Percentiles rank a stretch among this genome's conserved stretches.
phyloP scores from a whole-genome alignment of 140 eudicot species.

The Cichorium intybus region DNA sequence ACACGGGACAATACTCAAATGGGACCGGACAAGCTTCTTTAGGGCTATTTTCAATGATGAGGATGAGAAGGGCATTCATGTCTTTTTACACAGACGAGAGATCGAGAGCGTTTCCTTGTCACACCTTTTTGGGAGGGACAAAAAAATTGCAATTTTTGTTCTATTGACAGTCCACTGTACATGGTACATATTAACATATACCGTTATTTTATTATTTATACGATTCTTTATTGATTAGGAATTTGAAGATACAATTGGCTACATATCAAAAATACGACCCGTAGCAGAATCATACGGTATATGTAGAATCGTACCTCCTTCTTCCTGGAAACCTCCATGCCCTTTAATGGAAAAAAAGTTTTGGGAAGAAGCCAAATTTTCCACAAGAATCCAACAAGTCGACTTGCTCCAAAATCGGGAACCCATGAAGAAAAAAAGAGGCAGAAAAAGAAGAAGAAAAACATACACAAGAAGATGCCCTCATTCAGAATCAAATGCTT shows the following conservation, averaged over 20 bases:
- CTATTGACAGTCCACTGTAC: not conserved
- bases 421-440: slow-evolving; percentile 62
- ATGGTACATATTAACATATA: too few species aligned
- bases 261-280: slow-evolving; percentile 59
- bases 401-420: slow-evolving; percentile 79
- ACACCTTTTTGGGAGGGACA: too few species aligned
- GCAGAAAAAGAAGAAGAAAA: slow-evolving; percentile 49
- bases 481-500: slow-evolving; percentile 33
- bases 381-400: slow-evolving; percentile 71
- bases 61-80: not conserved
- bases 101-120: too few species aligned
- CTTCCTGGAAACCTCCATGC: slow-evolving; percentile 76
- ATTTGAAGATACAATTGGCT: slow-evolving; percentile 67
- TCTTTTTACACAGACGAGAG: too few species aligned
- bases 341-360: slow-evolving; percentile 38
- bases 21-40: not conserved
- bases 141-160: too few species aligned
- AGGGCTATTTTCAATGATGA: not conserved
- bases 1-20: not conserved
- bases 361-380: slow-evolving; percentile 61
- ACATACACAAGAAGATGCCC: slow-evolving; percentile 40
- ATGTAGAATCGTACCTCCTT: slow-evolving; percentile 72
- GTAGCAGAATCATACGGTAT: slow-evolving; percentile 68
- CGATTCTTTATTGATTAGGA: slow-evolving; percentile 38
- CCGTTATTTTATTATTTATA: not conserved